phyloP scores from a whole-genome alignment of 2,329 filamentous ascomycete species.

The Alternaria hordeiaustralica region DNA sequence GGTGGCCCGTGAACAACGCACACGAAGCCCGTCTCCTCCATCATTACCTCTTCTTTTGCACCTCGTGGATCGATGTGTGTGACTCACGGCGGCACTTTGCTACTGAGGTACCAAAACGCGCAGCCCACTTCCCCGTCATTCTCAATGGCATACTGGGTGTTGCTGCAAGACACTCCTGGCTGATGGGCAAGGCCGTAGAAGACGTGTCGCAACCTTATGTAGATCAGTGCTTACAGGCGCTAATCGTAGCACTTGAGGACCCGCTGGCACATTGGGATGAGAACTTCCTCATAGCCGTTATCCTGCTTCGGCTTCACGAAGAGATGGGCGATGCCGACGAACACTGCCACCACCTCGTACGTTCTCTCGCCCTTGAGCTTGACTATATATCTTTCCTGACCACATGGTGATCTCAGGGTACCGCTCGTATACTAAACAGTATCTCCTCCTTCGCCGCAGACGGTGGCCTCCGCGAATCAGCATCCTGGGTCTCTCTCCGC shows the following conservation, averaged over 20 bases:
- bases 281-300: conserved; percentile 57
- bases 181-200: conserved; percentile 49
- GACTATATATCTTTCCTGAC: background rate
- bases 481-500: conserved; percentile 51
- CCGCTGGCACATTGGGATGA: conserved; percentile 54
- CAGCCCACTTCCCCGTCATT: conserved; percentile 56
- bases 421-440: conserved; percentile 48
- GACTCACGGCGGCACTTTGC: conserved; percentile 47
- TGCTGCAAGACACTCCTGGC: conserved; percentile 54
- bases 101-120: conserved; percentile 56
- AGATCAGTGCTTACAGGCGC: conserved; percentile 54
- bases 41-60: conserved; percentile 40
- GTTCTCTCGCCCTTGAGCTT: background rate
- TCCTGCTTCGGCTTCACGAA: conserved; percentile 58
- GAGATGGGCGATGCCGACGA: conserved; percentile 52
- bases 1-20: conserved; percentile 33
- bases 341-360: conserved; percentile 47
- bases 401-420: conserved; percentile 19
- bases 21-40: conserved; percentile 37
- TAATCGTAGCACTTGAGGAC: conserved; percentile 55
- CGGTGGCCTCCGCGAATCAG: conserved; percentile 51
- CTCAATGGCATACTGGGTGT: conserved; percentile 57
- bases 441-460: conserved; percentile 48
- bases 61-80: conserved; percentile 38
- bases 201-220: conserved; percentile 55